These are phyloP conservation scores for Penicillium sp. DNA, from an alignment of 2,329 filamentous ascomycete species.

Conservation along the genomic window DNA sequence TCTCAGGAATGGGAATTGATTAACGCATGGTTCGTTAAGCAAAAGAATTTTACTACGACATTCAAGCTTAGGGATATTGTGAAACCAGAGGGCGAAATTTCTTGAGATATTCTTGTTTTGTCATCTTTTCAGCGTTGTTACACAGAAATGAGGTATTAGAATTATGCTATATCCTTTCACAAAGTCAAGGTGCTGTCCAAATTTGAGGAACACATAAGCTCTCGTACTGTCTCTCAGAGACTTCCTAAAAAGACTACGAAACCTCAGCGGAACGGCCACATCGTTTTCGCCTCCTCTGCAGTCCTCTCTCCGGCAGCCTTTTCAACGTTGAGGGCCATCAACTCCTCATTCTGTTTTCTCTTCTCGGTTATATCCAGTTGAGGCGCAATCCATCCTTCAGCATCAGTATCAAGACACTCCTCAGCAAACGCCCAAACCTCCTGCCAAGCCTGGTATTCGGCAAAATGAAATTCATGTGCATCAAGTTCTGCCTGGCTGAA, in stretches of 20 bases:
- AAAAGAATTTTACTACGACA: slow-evolving; percentile 15
- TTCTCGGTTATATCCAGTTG: neutral
- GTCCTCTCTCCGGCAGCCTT: neutral
- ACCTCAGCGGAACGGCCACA: slow-evolving; percentile 2
- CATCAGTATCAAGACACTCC: slow-evolving; percentile 6
- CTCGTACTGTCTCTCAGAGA: too few relatives aligned
- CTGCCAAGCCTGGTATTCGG: neutral
- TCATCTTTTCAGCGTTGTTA: neutral
- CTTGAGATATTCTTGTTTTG: neutral
- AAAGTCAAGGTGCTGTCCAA: neutral
- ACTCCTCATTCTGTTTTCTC: slow-evolving; percentile 4
- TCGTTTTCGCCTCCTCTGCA: neutral
- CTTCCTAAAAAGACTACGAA: too few relatives aligned
- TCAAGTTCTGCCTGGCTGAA: slow-evolving; percentile 1
- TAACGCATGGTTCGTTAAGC: slow-evolving; percentile 21
- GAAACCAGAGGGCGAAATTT: neutral
- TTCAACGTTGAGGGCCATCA: neutral
- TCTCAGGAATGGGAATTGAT: slow-evolving; percentile 15
- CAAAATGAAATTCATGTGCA: neutral
- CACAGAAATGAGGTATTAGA: neutral
- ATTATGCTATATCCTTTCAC: neutral
- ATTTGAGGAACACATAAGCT: too few relatives aligned
- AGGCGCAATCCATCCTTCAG: slow-evolving; percentile 6
- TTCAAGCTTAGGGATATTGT: slow-evolving; percentile 18
- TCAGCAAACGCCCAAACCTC: slow-evolving; percentile 6